Evolutionary conservation across 108 stramenopile genomes (phyloP).

Genomic region (Chaetoceros muelleri): DNA sequence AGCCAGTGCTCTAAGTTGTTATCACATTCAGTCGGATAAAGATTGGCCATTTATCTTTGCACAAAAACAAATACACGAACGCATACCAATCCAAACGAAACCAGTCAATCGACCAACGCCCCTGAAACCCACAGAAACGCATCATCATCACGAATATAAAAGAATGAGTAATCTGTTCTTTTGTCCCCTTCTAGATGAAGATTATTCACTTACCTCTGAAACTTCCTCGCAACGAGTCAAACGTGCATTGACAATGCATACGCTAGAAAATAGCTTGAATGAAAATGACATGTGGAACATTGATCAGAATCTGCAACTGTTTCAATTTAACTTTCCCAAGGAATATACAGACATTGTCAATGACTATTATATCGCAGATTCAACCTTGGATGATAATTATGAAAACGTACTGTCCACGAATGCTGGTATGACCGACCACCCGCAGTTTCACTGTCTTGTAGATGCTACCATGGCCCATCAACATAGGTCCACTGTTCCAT

Average conservation of each 20-base stretch:
- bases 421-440: not conserved
- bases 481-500: conserved; percentile 2
- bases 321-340: conserved; percentile 39
- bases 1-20: conserved; percentile 29
- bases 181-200: conserved; percentile 2
- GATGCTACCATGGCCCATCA: conserved; percentile 16
- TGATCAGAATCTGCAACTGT: conserved; percentile 5
- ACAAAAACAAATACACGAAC: conserved; percentile 5
- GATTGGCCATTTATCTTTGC: conserved; percentile 11
- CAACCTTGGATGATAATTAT: conserved; percentile 28
- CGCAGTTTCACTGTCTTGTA: conserved; percentile 13
- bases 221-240: not conserved
- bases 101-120: not conserved
- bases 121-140: not conserved
- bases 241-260: not conserved
- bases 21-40: conserved; percentile 12
- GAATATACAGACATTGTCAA: conserved; percentile 16
- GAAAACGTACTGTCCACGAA: not conserved
- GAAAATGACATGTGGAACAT: conserved; percentile 16
- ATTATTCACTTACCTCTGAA: not conserved
- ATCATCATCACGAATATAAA: not conserved
- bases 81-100: not conserved
- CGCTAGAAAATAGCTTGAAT: conserved; percentile 16
- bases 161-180: not conserved
- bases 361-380: conserved; percentile 28